Conservation (phyloP, 371 early-diverging fungal species). For the Basidiobolus meristosporus region DNA sequence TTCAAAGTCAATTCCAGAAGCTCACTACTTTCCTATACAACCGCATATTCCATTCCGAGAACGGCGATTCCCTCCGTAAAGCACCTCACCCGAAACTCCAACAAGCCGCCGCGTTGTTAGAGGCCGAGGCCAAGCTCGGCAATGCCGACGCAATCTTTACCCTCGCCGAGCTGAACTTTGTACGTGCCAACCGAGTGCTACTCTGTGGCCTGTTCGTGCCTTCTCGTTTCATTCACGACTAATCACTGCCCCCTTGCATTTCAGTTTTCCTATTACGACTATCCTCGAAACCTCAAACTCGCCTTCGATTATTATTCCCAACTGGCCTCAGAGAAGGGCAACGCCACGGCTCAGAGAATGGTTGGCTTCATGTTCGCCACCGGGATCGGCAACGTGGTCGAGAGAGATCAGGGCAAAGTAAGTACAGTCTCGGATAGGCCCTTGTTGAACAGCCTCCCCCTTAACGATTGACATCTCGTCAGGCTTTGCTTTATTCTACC, state of each 20-base stretch:
- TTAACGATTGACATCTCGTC: background rate
- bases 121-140: slow-evolving; percentile 11
- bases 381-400: slow-evolving; percentile 54
- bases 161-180: slow-evolving; percentile 24
- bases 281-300: slow-evolving; percentile 25
- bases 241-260: too few species aligned
- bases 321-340: slow-evolving; percentile 40
- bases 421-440: background rate
- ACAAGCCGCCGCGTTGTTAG: too few species aligned
- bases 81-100: too few species aligned
- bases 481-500: slow-evolving; percentile 58
- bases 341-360: slow-evolving; percentile 73
- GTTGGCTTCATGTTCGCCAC: slow-evolving; percentile 79
- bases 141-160: slow-evolving; percentile 17
- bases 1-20: too few species aligned
- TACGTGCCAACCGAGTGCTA: slow-evolving; percentile 3
- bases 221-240: background rate
- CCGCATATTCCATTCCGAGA: too few species aligned
- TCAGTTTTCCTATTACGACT: too few species aligned
- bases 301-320: slow-evolving; percentile 36
- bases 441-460: background rate
- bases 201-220: background rate
- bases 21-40: too few species aligned
- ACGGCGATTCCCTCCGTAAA: too few species aligned
- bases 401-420: slow-evolving; percentile 33